Evolutionary conservation across 495 filamentous ascomycete genomes (phyloP), one percentile per base, ranked within the genome.

Genomic region (Trichoderma asperelloides): DNA sequence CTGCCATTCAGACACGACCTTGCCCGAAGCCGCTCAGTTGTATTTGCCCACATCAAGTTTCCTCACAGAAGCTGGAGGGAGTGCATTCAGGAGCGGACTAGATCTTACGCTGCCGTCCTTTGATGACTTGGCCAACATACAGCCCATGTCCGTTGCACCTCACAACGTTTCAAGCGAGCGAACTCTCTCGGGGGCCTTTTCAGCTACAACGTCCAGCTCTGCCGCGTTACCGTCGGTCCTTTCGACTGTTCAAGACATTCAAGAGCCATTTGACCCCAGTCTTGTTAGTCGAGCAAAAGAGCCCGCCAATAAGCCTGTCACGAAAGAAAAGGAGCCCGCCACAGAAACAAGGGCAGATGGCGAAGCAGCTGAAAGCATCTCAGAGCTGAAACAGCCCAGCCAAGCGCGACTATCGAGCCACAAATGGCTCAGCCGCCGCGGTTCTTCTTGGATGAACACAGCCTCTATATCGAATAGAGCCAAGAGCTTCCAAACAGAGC

Each of bases 141-240:
- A 65, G 4, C 64, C 39, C n/a, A n/a, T 64, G 8, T 13, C 33
- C 6, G 33, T 23, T 7, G 15, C 63, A 25, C 2, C 11, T 7
- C 21, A 27, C 33, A n/a, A 33, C 25, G 23, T 43, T 4, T 11
- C 27, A 12, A 23, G n/a, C 23, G 40, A 45, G 7, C 64, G 43
- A 39, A 2, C 18, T 12, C 27, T 41, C 43, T 40, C 64, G 16
- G 55, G 13, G 11, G 23, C 23, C 2, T 60, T 60, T 60, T 65
- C 64, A 45, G n/a, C 40, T 65, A 65, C 25, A 12, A 65, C 64
- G 1, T 45, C 64, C 21, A 65, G 64, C 64, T 65, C 64, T 9
- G 64, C 64, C 23, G 64, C 64, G 12, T 25, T 65, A n/a, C 64
- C 64, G 5, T 18, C n/a, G 3, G 21, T 11, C 13, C 64, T 41